Evolutionary conservation across 805 yeast genomes (phyloP), one percentile per base, ranked within the genome.

Genomic region (Limtongozyma cylindracea): DNA sequence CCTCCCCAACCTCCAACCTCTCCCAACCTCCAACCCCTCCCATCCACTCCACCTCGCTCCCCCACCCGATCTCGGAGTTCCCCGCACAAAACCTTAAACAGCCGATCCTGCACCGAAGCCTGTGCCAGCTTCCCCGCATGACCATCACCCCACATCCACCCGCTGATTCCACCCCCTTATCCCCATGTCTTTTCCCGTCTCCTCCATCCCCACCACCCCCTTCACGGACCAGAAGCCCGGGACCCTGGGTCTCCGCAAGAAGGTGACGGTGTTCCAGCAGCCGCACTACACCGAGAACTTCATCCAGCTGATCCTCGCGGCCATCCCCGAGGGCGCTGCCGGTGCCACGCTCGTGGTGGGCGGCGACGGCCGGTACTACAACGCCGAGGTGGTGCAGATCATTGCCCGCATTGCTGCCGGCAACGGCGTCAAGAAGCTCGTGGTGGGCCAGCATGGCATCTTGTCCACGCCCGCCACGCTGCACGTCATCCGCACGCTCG

Each of bases 381-480:
- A 82, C 41, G 72, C 63, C 33, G 58, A 54, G 20, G 82, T 80
- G 19, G 62, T 88, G 35, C 76, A 78, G 40, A 49, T 70, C 39
- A 84, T 84, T 35, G 72, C 77, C 17, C 49, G 65, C 32, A 76
- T 84, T 24, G 71, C 76, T 27, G 91, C 91, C 16, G 98, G 84
- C 21, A 84, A 84, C 40, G 92, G 92, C 17, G 92, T 82, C 24
- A 55, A 51, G 34, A 76, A 77, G 43, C 50, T 84, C 35, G 70
- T 84, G 31, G 55, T 84, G 29, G 98, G 98, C 29, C 76, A 77
- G 36, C 38, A 72, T 35, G 95, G 95, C 11, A 56, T 88, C 26
- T 53, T 88, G 23, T 76, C 93, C 11, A 88, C 98, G 4, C 98
- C 96, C 2, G 95, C 96, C 10, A 84, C 94, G 11, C 76, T 93